These are phyloP conservation scores for Candida oleophila DNA, from an alignment of 805 yeast species.

Conservation along the genomic window DNA sequence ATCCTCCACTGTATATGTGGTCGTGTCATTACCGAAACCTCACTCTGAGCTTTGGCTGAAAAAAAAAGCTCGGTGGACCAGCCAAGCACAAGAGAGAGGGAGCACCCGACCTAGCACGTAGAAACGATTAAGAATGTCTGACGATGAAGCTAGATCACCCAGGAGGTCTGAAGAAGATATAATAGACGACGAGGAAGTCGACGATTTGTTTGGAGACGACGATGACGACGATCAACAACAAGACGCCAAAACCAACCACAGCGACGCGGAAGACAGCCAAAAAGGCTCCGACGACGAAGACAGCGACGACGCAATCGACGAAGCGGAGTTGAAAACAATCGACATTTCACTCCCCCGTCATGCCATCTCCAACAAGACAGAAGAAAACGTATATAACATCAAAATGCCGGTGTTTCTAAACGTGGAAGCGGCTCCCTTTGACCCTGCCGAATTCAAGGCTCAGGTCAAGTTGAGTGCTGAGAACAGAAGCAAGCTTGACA, in stretches of 20 bases:
- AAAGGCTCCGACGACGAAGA: constrained; percentile 33
- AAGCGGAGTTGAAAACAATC: constrained; percentile 32
- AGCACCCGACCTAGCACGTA: not conserved
- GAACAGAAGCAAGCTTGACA: constrained; percentile 22
- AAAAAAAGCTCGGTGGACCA: not conserved
- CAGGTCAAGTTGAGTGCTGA: constrained; percentile 38
- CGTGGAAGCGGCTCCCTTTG: constrained; percentile 85
- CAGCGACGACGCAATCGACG: constrained; percentile 34
- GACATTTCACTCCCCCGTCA: constrained; percentile 49
- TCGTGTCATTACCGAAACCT: not conserved
- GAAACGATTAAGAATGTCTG: constrained; percentile 21
- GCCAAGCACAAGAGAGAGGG: not conserved
- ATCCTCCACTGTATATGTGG: no score
- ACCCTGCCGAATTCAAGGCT: constrained; percentile 64
- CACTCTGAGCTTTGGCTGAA: no score
- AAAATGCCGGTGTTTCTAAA: constrained; percentile 81
- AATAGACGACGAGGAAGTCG: constrained; percentile 26
- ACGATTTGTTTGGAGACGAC: constrained; percentile 36
- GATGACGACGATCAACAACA: constrained; percentile 16
- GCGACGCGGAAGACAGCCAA: constrained; percentile 15
- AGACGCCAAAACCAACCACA: constrained; percentile 14
- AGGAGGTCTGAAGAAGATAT: constrained; percentile 11
- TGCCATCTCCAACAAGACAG: constrained; percentile 37
- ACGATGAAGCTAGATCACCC: constrained; percentile 19
- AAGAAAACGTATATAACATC: constrained; percentile 43